phyloP scores from a whole-genome alignment of 768 basidiomycete genomes.

The Hortiboletus flavorubellus region DNA sequence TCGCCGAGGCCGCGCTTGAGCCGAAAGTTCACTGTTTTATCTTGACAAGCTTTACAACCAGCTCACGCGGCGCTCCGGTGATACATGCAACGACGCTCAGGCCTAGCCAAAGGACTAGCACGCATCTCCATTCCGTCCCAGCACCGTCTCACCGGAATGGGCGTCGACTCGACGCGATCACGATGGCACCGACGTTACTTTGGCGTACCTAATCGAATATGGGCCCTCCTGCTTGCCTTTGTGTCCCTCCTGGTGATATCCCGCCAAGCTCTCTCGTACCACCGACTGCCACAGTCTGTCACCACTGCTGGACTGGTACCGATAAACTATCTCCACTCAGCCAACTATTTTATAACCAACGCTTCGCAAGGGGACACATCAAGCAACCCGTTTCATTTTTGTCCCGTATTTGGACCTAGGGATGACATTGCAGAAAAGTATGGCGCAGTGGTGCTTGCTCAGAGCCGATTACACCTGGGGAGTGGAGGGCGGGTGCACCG shows the following conservation, averaged over 20 bases:
- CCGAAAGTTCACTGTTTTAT: conserved; percentile 3
- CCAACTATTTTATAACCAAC: conserved; percentile 26
- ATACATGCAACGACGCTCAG: conserved; percentile 64
- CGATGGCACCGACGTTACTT: conserved; percentile 55
- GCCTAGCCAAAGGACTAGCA: conserved; percentile 45
- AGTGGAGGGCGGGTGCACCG: conserved; percentile 80
- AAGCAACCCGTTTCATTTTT: conserved; percentile 81
- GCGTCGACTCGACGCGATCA: conserved; percentile 43
- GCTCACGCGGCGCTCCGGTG: background rate
- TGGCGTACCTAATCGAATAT: conserved; percentile 67
- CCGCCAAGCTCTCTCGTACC: conserved; percentile 48
- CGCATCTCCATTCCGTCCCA: conserved; percentile 51
- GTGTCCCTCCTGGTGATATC: conserved; percentile 54
- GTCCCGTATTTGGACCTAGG: conserved; percentile 80
- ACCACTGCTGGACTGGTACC: conserved; percentile 52
- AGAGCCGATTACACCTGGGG: conserved; percentile 73
- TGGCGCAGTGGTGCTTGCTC: conserved; percentile 68
- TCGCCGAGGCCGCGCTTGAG: background rate
- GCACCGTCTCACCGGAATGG: conserved; percentile 42
- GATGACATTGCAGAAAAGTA: conserved; percentile 80
- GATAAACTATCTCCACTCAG: conserved; percentile 79
- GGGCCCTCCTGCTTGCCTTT: conserved; percentile 57
- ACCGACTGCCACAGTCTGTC: conserved; percentile 21
- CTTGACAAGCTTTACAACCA: conserved; percentile 1
- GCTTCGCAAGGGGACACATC: conserved; percentile 33